Percentiles rank a stretch among this genome's conserved stretches.
Evolutionary conservation across 192 early-diverging fungal species (phyloP).

Genomic region (Backusella australiensis): DNA sequence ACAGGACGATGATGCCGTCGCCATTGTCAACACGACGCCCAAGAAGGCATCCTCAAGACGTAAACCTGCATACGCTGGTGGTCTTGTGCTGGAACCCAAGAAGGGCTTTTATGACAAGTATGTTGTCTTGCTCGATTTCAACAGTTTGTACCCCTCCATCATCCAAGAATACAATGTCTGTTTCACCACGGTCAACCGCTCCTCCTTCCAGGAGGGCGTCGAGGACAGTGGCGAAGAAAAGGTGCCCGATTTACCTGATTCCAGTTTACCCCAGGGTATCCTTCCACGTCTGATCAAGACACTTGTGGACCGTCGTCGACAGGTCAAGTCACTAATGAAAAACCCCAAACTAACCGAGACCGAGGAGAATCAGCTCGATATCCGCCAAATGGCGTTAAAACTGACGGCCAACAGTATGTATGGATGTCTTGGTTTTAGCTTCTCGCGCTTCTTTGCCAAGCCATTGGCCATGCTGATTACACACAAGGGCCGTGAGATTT

Average conservation of each 20-base stretch:
- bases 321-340: slow-evolving; percentile 91
- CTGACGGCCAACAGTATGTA: slow-evolving; percentile 99
- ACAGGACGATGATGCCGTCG: slow-evolving; percentile 25
- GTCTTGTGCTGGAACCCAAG: slow-evolving; percentile 96
- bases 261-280: slow-evolving; percentile 66
- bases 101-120: slow-evolving; percentile 96
- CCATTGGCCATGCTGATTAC: slow-evolving; percentile 98
- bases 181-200: slow-evolving; percentile 89
- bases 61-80: slow-evolving; percentile 87
- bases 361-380: slow-evolving; percentile 70
- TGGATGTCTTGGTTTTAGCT: slow-evolving; percentile 90
- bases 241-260: slow-evolving; percentile 78
- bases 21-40: neutral
- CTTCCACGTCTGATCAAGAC: slow-evolving; percentile 85
- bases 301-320: slow-evolving; percentile 85
- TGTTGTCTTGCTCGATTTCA: slow-evolving; percentile 96
- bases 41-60: slow-evolving; percentile 52
- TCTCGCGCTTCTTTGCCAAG: slow-evolving; percentile 95
- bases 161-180: slow-evolving; percentile 99
- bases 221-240: slow-evolving; percentile 46
- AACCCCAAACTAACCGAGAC: slow-evolving; percentile 52
- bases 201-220: neutral
- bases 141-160: slow-evolving; percentile 98
- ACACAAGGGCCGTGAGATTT: slow-evolving; percentile 89
- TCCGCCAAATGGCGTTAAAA: slow-evolving; percentile 93